Evolutionary conservation across 176 grass and related monocot genomes (phyloP).

Genomic region (Dendrocalamus sinicus): DNA sequence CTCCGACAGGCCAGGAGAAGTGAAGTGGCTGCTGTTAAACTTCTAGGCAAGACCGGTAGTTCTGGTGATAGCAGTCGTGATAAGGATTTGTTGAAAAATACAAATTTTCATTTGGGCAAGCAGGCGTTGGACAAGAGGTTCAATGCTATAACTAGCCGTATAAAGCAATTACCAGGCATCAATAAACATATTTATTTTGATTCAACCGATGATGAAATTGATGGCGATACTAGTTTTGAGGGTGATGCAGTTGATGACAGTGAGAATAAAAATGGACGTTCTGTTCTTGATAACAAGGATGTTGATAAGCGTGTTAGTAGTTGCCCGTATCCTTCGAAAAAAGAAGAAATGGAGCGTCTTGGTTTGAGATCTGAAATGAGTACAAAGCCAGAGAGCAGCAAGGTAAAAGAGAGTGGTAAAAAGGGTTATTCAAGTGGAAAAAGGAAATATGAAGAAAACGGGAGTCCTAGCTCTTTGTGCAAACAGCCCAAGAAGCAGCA

Average conservation of each 20-base stretch:
- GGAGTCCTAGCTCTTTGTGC: constrained; percentile 43
- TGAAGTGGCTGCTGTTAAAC: constrained; percentile 50
- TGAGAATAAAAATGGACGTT: constrained; percentile 44
- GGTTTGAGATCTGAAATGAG: constrained; percentile 69
- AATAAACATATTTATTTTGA: constrained; percentile 83
- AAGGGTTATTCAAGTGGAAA: constrained; percentile 51
- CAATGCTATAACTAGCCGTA: constrained; percentile 56
- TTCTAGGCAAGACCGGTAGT: constrained; percentile 41
- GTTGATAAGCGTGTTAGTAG: constrained; percentile 55
- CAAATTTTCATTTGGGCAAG: constrained; percentile 55
- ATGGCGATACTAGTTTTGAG: constrained; percentile 38
- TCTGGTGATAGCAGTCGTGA: constrained; percentile 45
- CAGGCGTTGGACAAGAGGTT: constrained; percentile 68
- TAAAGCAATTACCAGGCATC: constrained; percentile 61
- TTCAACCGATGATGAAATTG: constrained; percentile 72
- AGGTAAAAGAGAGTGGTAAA: constrained; percentile 25
- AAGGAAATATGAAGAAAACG: constrained; percentile 60
- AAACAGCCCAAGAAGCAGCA: constrained; percentile 56
- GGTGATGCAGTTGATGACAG: constrained; percentile 37
- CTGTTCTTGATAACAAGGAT: constrained; percentile 49
- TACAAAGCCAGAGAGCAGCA: constrained; percentile 51
- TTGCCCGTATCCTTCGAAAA: constrained; percentile 91
- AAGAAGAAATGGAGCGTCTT: constrained; percentile 83
- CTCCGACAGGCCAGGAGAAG: constrained; percentile 62
- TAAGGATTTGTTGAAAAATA: constrained; percentile 51